Evolutionary conservation across 1,139 yeast genomes (phyloP), one percentile per base, ranked within the genome.

Genomic region (Diutina pseudorugosa): DNA sequence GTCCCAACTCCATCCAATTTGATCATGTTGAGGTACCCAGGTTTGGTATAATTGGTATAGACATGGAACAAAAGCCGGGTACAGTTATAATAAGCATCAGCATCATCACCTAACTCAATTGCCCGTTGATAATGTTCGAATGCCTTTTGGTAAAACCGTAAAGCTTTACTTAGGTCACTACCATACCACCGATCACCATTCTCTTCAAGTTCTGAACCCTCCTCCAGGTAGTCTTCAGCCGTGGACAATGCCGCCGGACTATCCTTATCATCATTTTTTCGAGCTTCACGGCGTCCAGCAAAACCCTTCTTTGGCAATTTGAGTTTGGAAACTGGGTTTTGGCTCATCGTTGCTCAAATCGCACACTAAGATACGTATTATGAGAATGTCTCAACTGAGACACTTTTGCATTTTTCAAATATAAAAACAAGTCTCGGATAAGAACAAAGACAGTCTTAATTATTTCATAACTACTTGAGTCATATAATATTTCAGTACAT

Each of bases 101-200:
- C 54, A 16, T 40, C 42, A 18, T 40, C n/a, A 58, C 55, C 6
- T 70, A 18, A 14, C 14, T 18, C 27, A 25, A 41, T 61, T 2
- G 78, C 70, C 36, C 57, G 56, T 14, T 59, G 53, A 56, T 79
- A 79, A 45, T 61, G 56, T 3, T 56, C 54, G 55, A 70, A 76
- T 0, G 83, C 80, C 52, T 70, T 67, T 57, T 78, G 79, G 61
- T 77, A 79, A 59, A 79, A 79, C 45, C 84, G 61, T 41, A 79
- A 62, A 1, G 78, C 73, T 57, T 79, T 79, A 4, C 80, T 64
- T 36, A 79, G 60, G 58, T 79, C 83, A 0, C 82, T 76, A 0
- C 79, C 73, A 19, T 75, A 62, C 83, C 83, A 79, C 53, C 83
- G 63, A 57, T 79, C 84, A 0, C 82, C 84, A 11, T 76, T 73